phyloP scores from a whole-genome alignment of 2,329 filamentous ascomycete species.

The Paraconiothyrium sp. region DNA sequence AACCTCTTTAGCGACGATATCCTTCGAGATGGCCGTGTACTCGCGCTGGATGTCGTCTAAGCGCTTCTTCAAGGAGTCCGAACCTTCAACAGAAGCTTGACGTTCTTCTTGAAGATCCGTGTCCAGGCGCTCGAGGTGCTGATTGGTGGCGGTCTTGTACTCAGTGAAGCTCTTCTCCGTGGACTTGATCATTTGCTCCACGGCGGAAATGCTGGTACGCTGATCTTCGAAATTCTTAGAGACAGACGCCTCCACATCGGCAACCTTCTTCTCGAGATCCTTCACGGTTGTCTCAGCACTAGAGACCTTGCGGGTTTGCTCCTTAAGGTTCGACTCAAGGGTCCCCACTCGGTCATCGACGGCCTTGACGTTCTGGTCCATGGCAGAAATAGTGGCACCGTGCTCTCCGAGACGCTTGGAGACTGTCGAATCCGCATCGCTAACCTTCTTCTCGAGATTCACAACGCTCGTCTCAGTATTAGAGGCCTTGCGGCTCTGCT shows the following conservation, averaged over 20 bases:
- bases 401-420: not conserved
- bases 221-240: not conserved
- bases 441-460: not conserved
- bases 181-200: not conserved
- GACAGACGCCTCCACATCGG: not conserved
- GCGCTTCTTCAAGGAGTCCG: no score
- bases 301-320: not conserved
- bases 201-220: not conserved
- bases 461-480: not conserved
- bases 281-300: not conserved
- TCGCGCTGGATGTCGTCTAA: no score
- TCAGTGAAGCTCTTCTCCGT: not conserved
- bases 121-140: not conserved
- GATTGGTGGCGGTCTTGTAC: not conserved
- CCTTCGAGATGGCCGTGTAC: no score
- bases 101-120: not conserved
- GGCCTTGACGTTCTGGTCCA: not conserved
- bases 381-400: not conserved
- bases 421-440: not conserved
- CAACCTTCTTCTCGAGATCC: not conserved
- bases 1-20: no score
- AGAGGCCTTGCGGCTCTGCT: not conserved
- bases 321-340: not conserved
- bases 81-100: not conserved
- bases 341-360: not conserved